Evolutionary conservation across 495 filamentous ascomycete genomes (phyloP).

Genomic region (Penicillium bovifimosum): DNA sequence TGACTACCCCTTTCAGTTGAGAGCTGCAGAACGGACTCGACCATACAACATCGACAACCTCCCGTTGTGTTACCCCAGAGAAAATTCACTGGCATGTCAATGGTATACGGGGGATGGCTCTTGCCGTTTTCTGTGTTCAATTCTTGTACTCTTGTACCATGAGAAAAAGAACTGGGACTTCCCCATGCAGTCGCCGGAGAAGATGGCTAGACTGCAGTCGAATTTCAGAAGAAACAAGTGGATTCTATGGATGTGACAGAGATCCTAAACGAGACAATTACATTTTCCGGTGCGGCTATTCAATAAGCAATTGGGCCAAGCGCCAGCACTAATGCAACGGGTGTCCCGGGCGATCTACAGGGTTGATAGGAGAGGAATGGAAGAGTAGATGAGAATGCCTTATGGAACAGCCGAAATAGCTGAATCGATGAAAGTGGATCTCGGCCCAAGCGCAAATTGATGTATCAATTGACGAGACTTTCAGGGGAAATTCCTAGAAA

Average conservation of each 20-base stretch:
- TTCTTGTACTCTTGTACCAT: neutral
- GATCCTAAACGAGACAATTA: neutral
- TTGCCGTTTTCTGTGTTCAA: neutral
- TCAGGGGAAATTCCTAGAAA: neutral
- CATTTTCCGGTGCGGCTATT: conserved; percentile 6
- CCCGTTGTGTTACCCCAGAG: neutral
- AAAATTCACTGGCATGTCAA: neutral
- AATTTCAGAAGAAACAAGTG: neutral
- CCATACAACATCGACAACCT: neutral
- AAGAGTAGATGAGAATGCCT: neutral
- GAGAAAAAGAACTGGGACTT: neutral
- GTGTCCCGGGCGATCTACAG: conserved; percentile 11
- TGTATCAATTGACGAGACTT: conserved; percentile 2
- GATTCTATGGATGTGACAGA: conserved; percentile 6
- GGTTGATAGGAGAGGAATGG: neutral
- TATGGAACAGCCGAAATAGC: neutral
- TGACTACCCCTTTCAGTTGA: neutral
- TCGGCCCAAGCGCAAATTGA: conserved; percentile 1
- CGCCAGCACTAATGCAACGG: conserved; percentile 2
- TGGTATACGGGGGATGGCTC: neutral
- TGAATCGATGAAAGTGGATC: neutral
- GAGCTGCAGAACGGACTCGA: neutral
- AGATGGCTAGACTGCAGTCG: neutral
- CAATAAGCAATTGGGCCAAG: conserved; percentile 8
- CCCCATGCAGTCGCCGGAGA: conserved; percentile 4